Evolutionary conservation across 2,329 filamentous ascomycete species (phyloP).

Genomic region (Paecilomyces variotii): DNA sequence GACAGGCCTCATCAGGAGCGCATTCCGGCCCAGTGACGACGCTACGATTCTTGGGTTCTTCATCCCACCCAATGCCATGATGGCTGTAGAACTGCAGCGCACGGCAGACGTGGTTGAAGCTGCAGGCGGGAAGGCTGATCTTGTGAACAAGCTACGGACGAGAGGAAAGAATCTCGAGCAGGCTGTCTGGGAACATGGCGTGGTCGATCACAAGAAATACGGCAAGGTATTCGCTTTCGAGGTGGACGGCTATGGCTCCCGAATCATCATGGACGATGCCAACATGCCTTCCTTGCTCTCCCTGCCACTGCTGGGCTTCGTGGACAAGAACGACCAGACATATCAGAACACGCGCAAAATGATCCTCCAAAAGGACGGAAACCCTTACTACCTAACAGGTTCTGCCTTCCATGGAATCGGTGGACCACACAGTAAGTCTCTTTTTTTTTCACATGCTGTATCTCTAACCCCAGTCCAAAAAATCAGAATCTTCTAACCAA

Average conservation of each 20-base stretch:
- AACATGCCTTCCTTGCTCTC: constrained; percentile 57
- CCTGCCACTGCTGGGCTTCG: constrained; percentile 52
- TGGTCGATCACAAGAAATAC: constrained; percentile 46
- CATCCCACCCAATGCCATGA: constrained; percentile 94
- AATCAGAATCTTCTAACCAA: constrained; percentile 31
- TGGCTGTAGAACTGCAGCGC: constrained; percentile 77
- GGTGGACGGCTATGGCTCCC: constrained; percentile 56
- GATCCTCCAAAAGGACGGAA: constrained; percentile 65
- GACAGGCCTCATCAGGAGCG: constrained; percentile 80
- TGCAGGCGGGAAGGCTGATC: constrained; percentile 45
- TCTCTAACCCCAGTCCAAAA: neutral
- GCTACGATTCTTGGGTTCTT: constrained; percentile 90
- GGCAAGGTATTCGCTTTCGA: constrained; percentile 58
- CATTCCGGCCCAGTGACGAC: constrained; percentile 92
- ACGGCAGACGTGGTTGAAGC: constrained; percentile 61
- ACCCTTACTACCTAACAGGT: constrained; percentile 82
- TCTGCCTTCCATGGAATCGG: constrained; percentile 78
- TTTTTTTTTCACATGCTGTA: neutral
- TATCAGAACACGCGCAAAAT: constrained; percentile 87
- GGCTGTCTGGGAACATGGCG: constrained; percentile 77
- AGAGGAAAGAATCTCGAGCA: constrained; percentile 60
- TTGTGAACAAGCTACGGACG: constrained; percentile 42
- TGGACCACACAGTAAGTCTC: constrained; percentile 54
- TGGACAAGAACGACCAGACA: constrained; percentile 52
- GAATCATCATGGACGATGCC: constrained; percentile 58